Evolutionary conservation across 176 grass and related monocot genomes (phyloP), one percentile per base, ranked within the genome.

Genomic region (Avena insularis): DNA sequence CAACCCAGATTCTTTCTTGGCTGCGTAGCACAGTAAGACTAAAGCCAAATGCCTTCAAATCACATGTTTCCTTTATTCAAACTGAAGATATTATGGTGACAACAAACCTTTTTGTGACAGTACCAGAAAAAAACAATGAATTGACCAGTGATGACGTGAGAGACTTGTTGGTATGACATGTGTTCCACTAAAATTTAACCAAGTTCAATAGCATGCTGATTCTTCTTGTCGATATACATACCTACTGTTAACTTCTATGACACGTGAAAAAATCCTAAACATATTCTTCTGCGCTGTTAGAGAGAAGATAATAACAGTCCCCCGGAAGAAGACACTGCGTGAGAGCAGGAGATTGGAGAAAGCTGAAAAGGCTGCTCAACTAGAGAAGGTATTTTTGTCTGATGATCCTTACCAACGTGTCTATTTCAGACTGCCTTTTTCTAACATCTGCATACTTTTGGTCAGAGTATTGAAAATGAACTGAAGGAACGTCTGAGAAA

Each of bases 271-370:
- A 3, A 69, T 85, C 33, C 20, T 89, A 77, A 29, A 77, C 63
- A 79, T 85, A 54, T 78, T 77, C 54, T 51, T 71, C 35, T 23
- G 4, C 29, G 29, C 70, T 89, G 33, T 87, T 74, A 95, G 97
- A 83, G 97, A 98, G 78, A 98, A 98, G 90, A 86, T 98, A 79
- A 88, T 98, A 80, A 98, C 97, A 31, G 71, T 98, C 49, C 97
- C 97, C 55, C 94, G 89, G 80, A 96, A 93, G 81, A 84, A 90
- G 50, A 88, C 75, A 27, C 85, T 96, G 62, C 92, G 92, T 4
- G 82, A 94, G 69, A 40, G 71, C 53, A 90, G 90, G 77, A 96
- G 94, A 80, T 79, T 89, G 83, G 94, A 96, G 1, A 98, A 98
- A 76, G 97, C 94, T 69, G 91, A 93, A 89, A 98, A 77, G 70